These are phyloP conservation scores for Chlorella sp. DNA, from an alignment of 139 green algal genomes.

Conservation along the genomic window DNA sequence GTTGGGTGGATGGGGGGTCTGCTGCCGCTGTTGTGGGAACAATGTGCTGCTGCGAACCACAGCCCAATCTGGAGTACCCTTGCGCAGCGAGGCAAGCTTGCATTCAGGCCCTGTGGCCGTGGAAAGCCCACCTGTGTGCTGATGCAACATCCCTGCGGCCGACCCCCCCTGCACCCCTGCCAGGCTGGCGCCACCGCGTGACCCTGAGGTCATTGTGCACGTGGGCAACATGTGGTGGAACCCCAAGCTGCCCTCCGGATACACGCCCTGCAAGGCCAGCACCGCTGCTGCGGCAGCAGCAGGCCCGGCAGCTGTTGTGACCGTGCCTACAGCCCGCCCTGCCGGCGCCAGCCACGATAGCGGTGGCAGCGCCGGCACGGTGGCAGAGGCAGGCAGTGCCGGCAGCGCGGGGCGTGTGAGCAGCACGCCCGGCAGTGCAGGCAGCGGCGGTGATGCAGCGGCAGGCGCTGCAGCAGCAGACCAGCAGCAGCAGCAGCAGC, in stretches of 20 bases:
- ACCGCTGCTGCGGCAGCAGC: slow-evolving; percentile 8
- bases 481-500: neutral
- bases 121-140: neutral
- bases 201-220: slow-evolving; percentile 59
- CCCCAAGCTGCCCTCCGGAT: slow-evolving; percentile 44
- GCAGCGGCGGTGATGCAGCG: neutral
- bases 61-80: too few relatives aligned
- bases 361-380: neutral
- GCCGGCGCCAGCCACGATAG: neutral
- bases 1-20: too few relatives aligned
- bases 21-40: too few relatives aligned
- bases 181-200: slow-evolving; percentile 40
- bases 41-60: too few relatives aligned
- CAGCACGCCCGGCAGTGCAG: slow-evolving; percentile 1
- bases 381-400: neutral
- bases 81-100: too few relatives aligned
- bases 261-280: neutral
- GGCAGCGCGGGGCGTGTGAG: neutral
- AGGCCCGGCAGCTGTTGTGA: slow-evolving; percentile 6
- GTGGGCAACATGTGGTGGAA: slow-evolving; percentile 81
- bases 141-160: neutral
- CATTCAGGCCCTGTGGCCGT: too few relatives aligned
- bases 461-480: neutral
- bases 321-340: neutral
- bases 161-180: neutral